A percentile compares a stretch with the other conserved stretches of the same genome.
Conservation (phyloP, 345 rosid genomes). For the Cardamine chenopodiifolia region DNA sequence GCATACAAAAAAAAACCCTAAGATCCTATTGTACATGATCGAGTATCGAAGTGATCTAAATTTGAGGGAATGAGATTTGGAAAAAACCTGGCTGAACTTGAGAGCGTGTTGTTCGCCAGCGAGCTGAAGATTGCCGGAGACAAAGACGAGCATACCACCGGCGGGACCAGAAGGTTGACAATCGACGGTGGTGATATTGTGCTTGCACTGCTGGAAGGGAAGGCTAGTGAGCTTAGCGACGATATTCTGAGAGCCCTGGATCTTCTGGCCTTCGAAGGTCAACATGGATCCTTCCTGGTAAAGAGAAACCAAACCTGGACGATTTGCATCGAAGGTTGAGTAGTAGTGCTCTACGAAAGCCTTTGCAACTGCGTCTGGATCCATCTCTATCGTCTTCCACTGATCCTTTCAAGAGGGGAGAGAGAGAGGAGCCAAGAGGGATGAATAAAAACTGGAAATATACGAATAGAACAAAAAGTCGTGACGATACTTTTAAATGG, state of each 20-base stretch:
- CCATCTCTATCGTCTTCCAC: slow-evolving; percentile 51
- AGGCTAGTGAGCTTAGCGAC: slow-evolving; percentile 79
- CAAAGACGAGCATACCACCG: slow-evolving; percentile 91
- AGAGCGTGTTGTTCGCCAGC: slow-evolving; percentile 91
- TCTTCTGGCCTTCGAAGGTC: slow-evolving; percentile 94
- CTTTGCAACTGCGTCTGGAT: slow-evolving; percentile 80
- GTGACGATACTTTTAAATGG: background rate
- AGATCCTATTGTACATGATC: slow-evolving; percentile 17
- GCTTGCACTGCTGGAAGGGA: slow-evolving; percentile 97
- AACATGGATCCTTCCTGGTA: slow-evolving; percentile 88
- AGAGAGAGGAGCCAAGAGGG: slow-evolving; percentile 1
- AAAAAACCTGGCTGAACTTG: slow-evolving; percentile 86
- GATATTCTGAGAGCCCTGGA: slow-evolving; percentile 74
- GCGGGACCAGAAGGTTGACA: slow-evolving; percentile 98
- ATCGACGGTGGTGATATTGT: slow-evolving; percentile 78
- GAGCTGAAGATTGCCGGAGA: slow-evolving; percentile 89
- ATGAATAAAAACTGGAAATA: background rate
- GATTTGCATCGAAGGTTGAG: slow-evolving; percentile 73
- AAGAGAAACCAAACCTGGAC: slow-evolving; percentile 61
- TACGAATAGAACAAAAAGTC: background rate
- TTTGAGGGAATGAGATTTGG: background rate
- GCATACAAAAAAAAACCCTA: background rate
- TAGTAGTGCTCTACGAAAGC: slow-evolving; percentile 97
- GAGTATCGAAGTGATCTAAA: background rate
- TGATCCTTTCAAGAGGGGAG: slow-evolving; percentile 5